These are phyloP conservation scores for Oxytropis ochrocephala DNA, from an alignment of 306 rosid species.

Conservation along the genomic window DNA sequence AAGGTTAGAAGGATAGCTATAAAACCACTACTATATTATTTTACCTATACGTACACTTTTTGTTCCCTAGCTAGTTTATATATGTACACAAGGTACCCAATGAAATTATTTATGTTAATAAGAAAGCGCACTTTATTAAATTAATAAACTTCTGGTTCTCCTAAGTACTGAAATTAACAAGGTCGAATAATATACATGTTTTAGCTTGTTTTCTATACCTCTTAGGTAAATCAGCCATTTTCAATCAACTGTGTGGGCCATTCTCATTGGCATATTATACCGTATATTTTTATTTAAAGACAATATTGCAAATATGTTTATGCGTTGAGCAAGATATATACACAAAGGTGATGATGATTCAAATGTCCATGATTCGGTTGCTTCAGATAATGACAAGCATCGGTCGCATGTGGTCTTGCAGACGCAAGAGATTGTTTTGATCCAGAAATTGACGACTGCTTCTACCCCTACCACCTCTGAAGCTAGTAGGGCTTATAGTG, in stretches of 20 bases:
- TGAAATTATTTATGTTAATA: background rate
- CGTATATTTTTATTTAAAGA: no score
- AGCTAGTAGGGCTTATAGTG: no score
- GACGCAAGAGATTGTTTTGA: no score
- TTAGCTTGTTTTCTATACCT: background rate
- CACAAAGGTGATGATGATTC: no score
- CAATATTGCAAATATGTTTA: background rate
- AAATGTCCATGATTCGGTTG: no score
- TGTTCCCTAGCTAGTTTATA: background rate
- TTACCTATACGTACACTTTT: background rate
- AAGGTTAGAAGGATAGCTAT: background rate
- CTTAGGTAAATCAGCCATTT: constrained; percentile 2
- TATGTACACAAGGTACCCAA: background rate
- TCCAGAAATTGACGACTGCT: no score
- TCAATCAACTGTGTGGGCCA: constrained; percentile 22
- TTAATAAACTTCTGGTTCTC: constrained; percentile 12
- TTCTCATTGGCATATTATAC: constrained; percentile 13
- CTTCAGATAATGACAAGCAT: no score
- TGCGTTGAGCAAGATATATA: background rate
- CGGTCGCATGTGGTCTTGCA: no score
- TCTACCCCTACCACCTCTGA: no score
- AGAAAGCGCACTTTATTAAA: background rate
- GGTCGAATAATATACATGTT: constrained; percentile 8
- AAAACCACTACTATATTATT: background rate
- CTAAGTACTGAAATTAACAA: constrained; percentile 17